Evolutionary conservation across 345 rosid species (phyloP).

Genomic region (Lepidium africanum): DNA sequence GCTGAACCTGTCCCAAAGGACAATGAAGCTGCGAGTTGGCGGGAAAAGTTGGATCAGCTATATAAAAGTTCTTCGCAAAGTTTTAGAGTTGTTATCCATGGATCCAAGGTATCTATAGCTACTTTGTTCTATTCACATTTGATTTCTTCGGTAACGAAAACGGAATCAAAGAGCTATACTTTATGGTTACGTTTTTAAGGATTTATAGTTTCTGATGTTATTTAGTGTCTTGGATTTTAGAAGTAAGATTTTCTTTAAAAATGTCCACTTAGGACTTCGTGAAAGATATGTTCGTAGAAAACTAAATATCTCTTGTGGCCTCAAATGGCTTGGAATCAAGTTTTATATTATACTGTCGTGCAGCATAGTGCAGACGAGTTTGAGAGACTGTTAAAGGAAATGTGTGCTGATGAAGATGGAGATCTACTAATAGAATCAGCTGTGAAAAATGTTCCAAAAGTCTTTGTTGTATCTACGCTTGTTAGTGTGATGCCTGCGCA

Average conservation of each 20-base stretch:
- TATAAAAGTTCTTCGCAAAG: slow-evolving; percentile 98
- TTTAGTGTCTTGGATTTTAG: background rate
- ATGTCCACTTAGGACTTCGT: background rate
- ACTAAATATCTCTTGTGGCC: background rate
- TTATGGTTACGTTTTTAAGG: background rate
- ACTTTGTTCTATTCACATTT: background rate
- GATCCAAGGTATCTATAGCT: slow-evolving; percentile 71
- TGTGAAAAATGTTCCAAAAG: slow-evolving; percentile 86
- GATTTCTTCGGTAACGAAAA: background rate
- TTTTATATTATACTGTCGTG: slow-evolving; percentile 37
- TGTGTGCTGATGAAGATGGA: slow-evolving; percentile 97
- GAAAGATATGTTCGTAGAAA: background rate
- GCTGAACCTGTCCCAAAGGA: slow-evolving; percentile 95
- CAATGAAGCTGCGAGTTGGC: slow-evolving; percentile 97
- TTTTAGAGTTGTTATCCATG: slow-evolving; percentile 98
- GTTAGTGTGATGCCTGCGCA: slow-evolving; percentile 95
- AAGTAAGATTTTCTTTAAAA: background rate
- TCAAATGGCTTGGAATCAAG: slow-evolving; percentile 16
- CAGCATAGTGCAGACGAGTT: slow-evolving; percentile 99
- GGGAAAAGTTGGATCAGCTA: slow-evolving; percentile 94
- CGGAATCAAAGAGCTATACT: background rate
- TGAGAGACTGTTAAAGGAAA: slow-evolving; percentile 90
- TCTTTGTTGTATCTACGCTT: slow-evolving; percentile 87
- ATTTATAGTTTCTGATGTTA: background rate
- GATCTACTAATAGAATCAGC: slow-evolving; percentile 92